phyloP scores from a whole-genome alignment of 768 basidiomycete genomes.

The Asterophora parasitica region DNA sequence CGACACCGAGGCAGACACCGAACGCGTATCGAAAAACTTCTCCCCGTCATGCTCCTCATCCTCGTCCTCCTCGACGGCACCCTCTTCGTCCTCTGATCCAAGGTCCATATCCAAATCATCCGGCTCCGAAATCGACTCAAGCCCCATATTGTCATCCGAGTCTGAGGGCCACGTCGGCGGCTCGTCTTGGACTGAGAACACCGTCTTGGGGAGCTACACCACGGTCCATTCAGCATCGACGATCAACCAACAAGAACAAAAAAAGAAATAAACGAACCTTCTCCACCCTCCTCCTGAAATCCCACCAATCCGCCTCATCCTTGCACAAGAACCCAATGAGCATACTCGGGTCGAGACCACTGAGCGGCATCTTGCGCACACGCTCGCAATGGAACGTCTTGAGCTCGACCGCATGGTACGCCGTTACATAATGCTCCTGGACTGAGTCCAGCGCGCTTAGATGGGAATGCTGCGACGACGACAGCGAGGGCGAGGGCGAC shows the following conservation, averaged over 20 bases:
- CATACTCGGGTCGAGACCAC: slow-evolving; percentile 95
- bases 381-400: slow-evolving; percentile 96
- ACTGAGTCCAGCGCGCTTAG: slow-evolving; percentile 34
- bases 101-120: slow-evolving; percentile 44
- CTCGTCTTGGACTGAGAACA: slow-evolving; percentile 86
- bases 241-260: slow-evolving; percentile 4
- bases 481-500: no score
- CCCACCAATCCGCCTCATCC: slow-evolving; percentile 81
- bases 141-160: slow-evolving; percentile 69
- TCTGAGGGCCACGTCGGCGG: slow-evolving; percentile 64
- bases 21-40: slow-evolving; percentile 51
- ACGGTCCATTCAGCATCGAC: slow-evolving; percentile 16
- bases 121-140: slow-evolving; percentile 81
- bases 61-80: slow-evolving; percentile 13
- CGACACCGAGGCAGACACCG: slow-evolving; percentile 33
- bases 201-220: slow-evolving; percentile 49
- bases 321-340: slow-evolving; percentile 86
- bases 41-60: slow-evolving; percentile 32
- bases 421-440: slow-evolving; percentile 61
- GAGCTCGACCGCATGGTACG: slow-evolving; percentile 71
- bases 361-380: slow-evolving; percentile 90
- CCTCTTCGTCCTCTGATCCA: slow-evolving; percentile 21
- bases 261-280: slow-evolving; percentile 48
- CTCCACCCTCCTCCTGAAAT: slow-evolving; percentile 65
- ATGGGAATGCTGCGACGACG: no score